Conservation (phyloP, 225 moss, liverwort and hornwort species). For the Physcomitrium patens region DNA sequence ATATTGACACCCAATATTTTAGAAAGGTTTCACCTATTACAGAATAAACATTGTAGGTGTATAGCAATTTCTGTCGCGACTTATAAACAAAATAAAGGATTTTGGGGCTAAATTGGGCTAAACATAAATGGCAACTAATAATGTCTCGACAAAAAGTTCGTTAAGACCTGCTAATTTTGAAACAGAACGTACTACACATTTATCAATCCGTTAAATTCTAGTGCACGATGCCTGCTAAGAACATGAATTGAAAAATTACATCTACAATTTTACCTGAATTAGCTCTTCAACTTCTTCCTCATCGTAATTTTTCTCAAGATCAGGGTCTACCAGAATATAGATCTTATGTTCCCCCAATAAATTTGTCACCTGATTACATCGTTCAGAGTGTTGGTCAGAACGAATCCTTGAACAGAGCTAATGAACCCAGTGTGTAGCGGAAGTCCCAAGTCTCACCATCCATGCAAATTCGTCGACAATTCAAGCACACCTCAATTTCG, state of each 20-base stretch:
- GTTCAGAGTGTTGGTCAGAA: constrained; percentile 27
- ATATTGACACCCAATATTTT: constrained; percentile 8
- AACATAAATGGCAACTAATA: not conserved
- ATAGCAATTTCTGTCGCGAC: no score
- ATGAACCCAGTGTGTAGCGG: not conserved
- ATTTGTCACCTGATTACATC: constrained; percentile 73
- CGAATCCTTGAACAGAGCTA: constrained; percentile 9
- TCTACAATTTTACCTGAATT: constrained; percentile 61
- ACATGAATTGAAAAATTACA: not conserved
- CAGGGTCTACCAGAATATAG: constrained; percentile 87
- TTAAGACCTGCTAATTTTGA: not conserved
- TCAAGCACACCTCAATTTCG: constrained; percentile 14
- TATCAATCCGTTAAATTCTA: constrained; percentile 1
- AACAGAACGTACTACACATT: not conserved
- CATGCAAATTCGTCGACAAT: not conserved
- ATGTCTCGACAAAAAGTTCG: constrained; percentile 3
- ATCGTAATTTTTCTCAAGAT: constrained; percentile 78
- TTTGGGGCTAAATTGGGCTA: not conserved
- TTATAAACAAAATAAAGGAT: not conserved
- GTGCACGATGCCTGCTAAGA: constrained; percentile 8
- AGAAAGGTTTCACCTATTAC: constrained; percentile 4
- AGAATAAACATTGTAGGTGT: not conserved
- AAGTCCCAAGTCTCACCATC: not conserved
- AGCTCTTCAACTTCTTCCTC: constrained; percentile 88
- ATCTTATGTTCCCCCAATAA: constrained; percentile 82